Conservation (phyloP, 768 basidiomycete species). For the Tephrocybe rancida region DNA sequence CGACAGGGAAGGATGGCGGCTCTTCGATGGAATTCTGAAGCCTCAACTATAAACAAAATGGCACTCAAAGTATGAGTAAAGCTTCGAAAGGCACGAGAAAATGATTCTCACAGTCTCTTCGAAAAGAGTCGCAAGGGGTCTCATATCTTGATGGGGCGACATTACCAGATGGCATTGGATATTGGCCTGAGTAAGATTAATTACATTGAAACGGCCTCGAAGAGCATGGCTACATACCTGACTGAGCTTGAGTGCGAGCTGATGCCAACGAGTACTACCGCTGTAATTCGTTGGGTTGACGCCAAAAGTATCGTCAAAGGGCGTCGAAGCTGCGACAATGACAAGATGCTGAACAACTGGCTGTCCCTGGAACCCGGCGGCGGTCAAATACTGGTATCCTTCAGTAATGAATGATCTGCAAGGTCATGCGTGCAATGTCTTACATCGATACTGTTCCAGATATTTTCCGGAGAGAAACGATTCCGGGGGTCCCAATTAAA, state of each 20-base stretch:
- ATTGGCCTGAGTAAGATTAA: slow-evolving; percentile 38
- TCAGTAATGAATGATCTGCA: neutral
- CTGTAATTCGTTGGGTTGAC: slow-evolving; percentile 24
- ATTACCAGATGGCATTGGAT: slow-evolving; percentile 64
- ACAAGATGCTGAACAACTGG: slow-evolving; percentile 50
- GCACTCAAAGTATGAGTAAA: slow-evolving; percentile 8
- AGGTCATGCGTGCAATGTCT: slow-evolving; percentile 11
- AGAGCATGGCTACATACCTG: slow-evolving; percentile 35
- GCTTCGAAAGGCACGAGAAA: neutral
- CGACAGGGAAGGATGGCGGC: slow-evolving; percentile 43
- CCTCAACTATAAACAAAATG: slow-evolving; percentile 32
- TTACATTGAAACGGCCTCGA: slow-evolving; percentile 3
- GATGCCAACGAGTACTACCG: slow-evolving; percentile 40
- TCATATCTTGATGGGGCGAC: slow-evolving; percentile 46
- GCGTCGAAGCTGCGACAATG: slow-evolving; percentile 53
- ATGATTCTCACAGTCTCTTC: slow-evolving; percentile 41
- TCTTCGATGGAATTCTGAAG: slow-evolving; percentile 41
- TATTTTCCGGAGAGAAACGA: slow-evolving; percentile 42
- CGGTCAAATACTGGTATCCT: slow-evolving; percentile 34
- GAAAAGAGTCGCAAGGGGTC: slow-evolving; percentile 47
- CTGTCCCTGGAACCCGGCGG: slow-evolving; percentile 29
- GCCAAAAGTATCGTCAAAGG: slow-evolving; percentile 31
- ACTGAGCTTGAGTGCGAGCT: slow-evolving; percentile 44
- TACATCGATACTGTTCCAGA: slow-evolving; percentile 50
- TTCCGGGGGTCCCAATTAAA: slow-evolving; percentile 47